Evolutionary conservation across 805 yeast species (phyloP), one percentile per base, ranked within the genome.

Genomic region (Suhomyces faveliae): DNA sequence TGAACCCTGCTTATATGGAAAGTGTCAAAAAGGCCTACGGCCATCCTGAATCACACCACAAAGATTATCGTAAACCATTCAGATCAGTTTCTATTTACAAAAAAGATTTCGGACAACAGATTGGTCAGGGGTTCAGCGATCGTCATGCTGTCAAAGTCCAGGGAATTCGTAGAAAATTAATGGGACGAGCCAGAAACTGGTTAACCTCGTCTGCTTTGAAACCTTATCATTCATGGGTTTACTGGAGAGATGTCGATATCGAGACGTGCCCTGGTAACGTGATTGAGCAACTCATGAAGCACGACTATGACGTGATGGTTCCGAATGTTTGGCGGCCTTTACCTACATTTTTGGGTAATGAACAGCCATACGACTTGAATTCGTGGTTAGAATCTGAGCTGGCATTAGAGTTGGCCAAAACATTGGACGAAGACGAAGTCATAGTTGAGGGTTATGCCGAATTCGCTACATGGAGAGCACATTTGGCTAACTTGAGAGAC

Each of bases 321-420:
- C 96, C 89, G 23, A 89, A 94, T 61, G 97, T 94, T 27, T 94
- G 99, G 99, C 78, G 99, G 58, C 99, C 98, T 2, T 75, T 94
- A 51, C 99, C 99, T 2, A 85, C 84, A 40, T 94, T 91, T 68
- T 78, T 94, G 52, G 95, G 94, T 15, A 80, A 81, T 54, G 95
- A 88, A 63, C 99, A 94, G 67, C 90, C 98, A 1, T 94, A 94
- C 65, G 99, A 94, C 68, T 79, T 94, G 62, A 94, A 94, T 68
- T 88, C 97, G 11, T 94, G 99, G 99, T 80, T 89, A 48, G 99
- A 94, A 70, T 82, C 91, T 3, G 85, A 82, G 5, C 82, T 85
- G 8, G 97, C 89, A 1, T 50, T 85, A 12, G 81, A 81, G 43
- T 67, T 87, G 56, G 94, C 95, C 0, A 63, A 69, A 35, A 74